These are phyloP conservation scores for Albizia julibrissin DNA, from an alignment of 306 rosid genomes.

Conservation along the genomic window DNA sequence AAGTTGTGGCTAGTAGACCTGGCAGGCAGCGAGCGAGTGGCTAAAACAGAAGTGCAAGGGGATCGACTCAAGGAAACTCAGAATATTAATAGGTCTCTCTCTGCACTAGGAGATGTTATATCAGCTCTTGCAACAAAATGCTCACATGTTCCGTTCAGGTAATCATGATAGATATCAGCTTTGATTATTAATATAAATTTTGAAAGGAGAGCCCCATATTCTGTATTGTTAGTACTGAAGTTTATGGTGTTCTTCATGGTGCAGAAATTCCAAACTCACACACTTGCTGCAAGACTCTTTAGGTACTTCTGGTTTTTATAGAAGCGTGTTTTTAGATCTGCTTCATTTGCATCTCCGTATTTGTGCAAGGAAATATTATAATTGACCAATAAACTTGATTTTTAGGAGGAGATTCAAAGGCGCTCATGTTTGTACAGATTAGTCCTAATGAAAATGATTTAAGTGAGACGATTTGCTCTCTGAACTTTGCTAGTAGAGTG, in stretches of 20 bases:
- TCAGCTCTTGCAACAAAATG: slow-evolving; percentile 93
- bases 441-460: slow-evolving; percentile 93
- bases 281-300: slow-evolving; percentile 97
- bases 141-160: slow-evolving; percentile 94
- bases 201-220: neutral
- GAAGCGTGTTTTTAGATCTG: neutral
- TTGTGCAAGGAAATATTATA: neutral
- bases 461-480: slow-evolving; percentile 93
- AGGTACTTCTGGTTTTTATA: slow-evolving; percentile 51
- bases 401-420: slow-evolving; percentile 95
- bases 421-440: slow-evolving; percentile 96
- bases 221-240: slow-evolving; percentile 15
- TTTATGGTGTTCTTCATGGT: slow-evolving; percentile 20
- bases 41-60: slow-evolving; percentile 95
- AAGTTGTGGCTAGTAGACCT: slow-evolving; percentile 95
- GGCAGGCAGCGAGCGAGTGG: slow-evolving; percentile 96
- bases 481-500: slow-evolving; percentile 96
- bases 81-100: slow-evolving; percentile 90
- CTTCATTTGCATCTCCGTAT: slow-evolving; percentile 2
- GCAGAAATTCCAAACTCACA: slow-evolving; percentile 97
- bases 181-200: slow-evolving; percentile 23
- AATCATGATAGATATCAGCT: slow-evolving; percentile 19
- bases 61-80: slow-evolving; percentile 96
- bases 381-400: slow-evolving; percentile 37
- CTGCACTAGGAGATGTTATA: slow-evolving; percentile 98